A percentile compares a stretch with the other conserved stretches of the same genome.
phyloP scores from a whole-genome alignment of 2,329 filamentous ascomycete species.

The Aschersonia sp. region DNA sequence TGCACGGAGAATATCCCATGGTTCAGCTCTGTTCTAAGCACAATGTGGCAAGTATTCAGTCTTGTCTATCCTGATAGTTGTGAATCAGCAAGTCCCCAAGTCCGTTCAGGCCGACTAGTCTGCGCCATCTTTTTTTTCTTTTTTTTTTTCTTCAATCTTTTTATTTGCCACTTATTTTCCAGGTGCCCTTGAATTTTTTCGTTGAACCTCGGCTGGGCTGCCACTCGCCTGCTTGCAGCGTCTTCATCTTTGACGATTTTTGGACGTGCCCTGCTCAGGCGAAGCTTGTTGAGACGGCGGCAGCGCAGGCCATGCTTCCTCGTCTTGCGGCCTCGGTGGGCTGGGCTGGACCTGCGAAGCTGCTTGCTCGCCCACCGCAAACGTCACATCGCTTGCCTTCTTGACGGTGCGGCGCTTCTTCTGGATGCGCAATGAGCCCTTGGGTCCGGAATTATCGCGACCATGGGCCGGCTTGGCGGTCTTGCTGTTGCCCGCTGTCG shows the following conservation, averaged over 20 bases:
- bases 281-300: background rate
- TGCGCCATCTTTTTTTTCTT: no score
- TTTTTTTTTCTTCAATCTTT: no score
- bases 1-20: no score
- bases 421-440: background rate
- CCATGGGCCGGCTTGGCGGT: background rate
- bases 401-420: background rate
- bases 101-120: no score
- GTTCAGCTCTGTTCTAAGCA: no score
- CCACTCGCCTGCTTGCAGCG: no score
- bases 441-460: background rate
- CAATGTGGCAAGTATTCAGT: no score
- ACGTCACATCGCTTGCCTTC: background rate
- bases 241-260: background rate
- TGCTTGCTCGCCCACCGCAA: background rate
- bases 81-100: no score
- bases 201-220: no score
- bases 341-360: background rate
- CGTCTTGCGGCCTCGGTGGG: background rate
- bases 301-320: conserved; percentile 2
- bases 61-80: no score
- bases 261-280: background rate
- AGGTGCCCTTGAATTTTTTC: no score
- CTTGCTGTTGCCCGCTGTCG: background rate
- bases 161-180: no score